Base-by-base conservation (phyloP, 192 early-diverging fungal genomes). In the Backusella parvicylindrica region DNA sequence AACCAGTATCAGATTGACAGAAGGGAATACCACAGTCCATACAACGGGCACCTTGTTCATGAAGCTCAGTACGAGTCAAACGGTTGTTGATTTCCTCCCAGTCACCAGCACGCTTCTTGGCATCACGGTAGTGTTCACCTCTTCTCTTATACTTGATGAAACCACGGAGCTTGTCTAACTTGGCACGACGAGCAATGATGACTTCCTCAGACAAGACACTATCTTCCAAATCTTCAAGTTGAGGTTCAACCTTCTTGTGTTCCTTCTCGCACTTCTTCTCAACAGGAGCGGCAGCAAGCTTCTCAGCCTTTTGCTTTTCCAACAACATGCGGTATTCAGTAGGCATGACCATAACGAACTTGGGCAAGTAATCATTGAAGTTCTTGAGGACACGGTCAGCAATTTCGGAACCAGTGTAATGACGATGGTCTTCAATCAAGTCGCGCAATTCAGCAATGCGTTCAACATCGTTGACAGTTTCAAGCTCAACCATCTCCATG, bases 21-120 rank as follows among this genome's bases (percentile, higher is more conserved):
- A 98, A 98, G 56, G 98, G 96, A 32, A 98, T 91, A 84, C 98
- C 98, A 82, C 98, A 96, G 75, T 95, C 95, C 91, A 99, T 98
- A 87, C 98, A 99, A 47, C 98, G 91, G 7, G 98, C 94, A 23
- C 97, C 95, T 85, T 99, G 98, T 40, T 94, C 89, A 75, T 96
- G 91, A 31, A 98, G 89, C 75, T 94, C 90, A 30, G 88, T 86
- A 18, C 88, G 86, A 35, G 89, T 90, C 79, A 98, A 87, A 40
- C 98, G 92, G n/a, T 89, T 83, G 72, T 93, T 95, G 84, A 99
- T 94, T 88, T 99, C 98, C 63, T 96, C 90, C 91, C 93, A 98
- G 86, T 99, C 98, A 74, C 87, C 86, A 68, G 86, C 83, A 50
- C 98, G 93, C 85, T 90, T 92, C 68, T 79, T 79, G 31, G 95